These are phyloP conservation scores for Ophiocordyceps unilateralis DNA, from an alignment of 2,329 filamentous ascomycete species.

Conservation along the genomic window DNA sequence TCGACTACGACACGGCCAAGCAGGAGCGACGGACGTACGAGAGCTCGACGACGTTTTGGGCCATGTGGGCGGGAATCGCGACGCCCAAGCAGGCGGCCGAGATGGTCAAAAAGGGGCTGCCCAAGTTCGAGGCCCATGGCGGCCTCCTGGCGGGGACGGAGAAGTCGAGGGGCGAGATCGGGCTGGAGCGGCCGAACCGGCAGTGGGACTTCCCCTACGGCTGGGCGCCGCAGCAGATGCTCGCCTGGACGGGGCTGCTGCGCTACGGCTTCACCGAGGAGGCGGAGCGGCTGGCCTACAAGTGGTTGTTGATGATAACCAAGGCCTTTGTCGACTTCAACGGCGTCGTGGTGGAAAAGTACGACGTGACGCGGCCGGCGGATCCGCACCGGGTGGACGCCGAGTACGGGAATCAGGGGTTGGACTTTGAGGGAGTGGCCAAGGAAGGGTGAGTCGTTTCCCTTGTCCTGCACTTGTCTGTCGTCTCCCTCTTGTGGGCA, in stretches of 20 bases:
- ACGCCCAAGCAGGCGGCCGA: slow-evolving; percentile 71
- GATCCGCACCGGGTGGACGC: slow-evolving; percentile 90
- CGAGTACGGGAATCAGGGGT: slow-evolving; percentile 93
- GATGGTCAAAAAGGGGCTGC: slow-evolving; percentile 67
- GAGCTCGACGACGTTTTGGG: slow-evolving; percentile 88
- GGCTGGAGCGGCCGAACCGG: slow-evolving; percentile 72
- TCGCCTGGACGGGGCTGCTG: slow-evolving; percentile 85
- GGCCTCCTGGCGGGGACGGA: slow-evolving; percentile 82
- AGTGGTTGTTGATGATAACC: slow-evolving; percentile 97
- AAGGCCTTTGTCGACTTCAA: slow-evolving; percentile 98
- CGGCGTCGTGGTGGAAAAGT: slow-evolving; percentile 96
- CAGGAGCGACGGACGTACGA: slow-evolving; percentile 73
- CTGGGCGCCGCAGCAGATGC: slow-evolving; percentile 97
- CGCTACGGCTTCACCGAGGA: slow-evolving; percentile 87
- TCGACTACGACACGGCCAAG: slow-evolving; percentile 83
- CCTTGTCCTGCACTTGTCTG: neutral
- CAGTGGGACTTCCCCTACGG: slow-evolving; percentile 98
- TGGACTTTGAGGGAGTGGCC: slow-evolving; percentile 88
- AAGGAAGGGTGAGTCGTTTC: slow-evolving; percentile 67
- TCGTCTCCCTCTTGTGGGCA: neutral
- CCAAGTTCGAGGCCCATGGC: slow-evolving; percentile 73
- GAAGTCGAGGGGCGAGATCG: slow-evolving; percentile 65
- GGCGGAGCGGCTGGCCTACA: slow-evolving; percentile 77
- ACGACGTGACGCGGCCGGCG: slow-evolving; percentile 79
- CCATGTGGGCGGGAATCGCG: slow-evolving; percentile 85